These are phyloP conservation scores for Sclerotinia trifoliorum DNA, from an alignment of 2,329 filamentous ascomycete genomes.

Conservation along the genomic window DNA sequence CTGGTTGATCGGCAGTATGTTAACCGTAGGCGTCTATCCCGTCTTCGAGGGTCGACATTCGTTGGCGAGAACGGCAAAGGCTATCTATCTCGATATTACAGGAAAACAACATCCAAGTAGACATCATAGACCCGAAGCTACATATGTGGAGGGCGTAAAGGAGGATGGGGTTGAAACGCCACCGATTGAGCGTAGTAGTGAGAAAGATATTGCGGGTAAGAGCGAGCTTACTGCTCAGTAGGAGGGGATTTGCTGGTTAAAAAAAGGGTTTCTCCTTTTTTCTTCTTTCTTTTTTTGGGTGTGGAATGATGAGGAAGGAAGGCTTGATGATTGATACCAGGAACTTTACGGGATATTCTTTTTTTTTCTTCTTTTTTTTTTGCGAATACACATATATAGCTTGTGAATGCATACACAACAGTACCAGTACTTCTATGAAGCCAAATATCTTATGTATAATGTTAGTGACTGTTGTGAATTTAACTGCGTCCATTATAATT, in stretches of 20 bases:
- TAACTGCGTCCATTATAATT: too few species aligned
- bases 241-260: not conserved
- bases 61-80: constrained; percentile 58
- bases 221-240: constrained; percentile 3
- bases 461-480: not conserved
- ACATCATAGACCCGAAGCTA: constrained; percentile 34
- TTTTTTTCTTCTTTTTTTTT: not conserved
- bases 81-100: constrained; percentile 60
- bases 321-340: constrained; percentile 11
- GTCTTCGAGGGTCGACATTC: constrained; percentile 75
- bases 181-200: constrained; percentile 25
- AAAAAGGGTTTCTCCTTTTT: not conserved
- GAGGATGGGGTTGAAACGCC: constrained; percentile 30
- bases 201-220: constrained; percentile 28
- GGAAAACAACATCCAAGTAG: constrained; percentile 41
- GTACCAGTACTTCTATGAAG: not conserved
- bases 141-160: constrained; percentile 34
- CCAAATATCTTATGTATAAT: too few species aligned
- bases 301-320: not conserved
- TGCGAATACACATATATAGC: too few species aligned
- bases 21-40: constrained; percentile 78
- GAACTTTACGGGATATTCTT: not conserved
- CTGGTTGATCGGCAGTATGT: constrained; percentile 72
- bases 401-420: not conserved
- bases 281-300: too few species aligned